phyloP scores from a whole-genome alignment of 1,284 basidiomycete species.

The Stereum hirsutum region DNA sequence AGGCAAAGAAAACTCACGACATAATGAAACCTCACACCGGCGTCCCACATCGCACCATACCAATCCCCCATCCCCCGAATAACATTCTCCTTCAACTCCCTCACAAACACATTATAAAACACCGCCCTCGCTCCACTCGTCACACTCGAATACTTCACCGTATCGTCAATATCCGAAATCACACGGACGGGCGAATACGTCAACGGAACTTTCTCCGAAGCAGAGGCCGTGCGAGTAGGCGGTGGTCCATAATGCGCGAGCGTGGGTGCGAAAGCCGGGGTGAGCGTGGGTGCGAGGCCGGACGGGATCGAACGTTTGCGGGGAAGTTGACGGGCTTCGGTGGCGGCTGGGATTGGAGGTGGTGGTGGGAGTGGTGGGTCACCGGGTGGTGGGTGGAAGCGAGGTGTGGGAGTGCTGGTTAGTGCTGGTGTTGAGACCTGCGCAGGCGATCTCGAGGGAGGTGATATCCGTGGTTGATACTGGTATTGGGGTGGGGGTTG shows the following conservation, averaged over 20 bases:
- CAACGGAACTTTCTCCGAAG: constrained; percentile 30
- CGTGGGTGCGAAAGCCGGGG: constrained; percentile 2
- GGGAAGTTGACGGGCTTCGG: too few species aligned
- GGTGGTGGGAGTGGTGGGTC: too few species aligned
- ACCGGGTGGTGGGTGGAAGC: background rate
- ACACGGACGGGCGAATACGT: constrained; percentile 58
- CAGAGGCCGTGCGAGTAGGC: constrained; percentile 19
- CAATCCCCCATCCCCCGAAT: constrained; percentile 84
- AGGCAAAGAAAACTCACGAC: constrained; percentile 46
- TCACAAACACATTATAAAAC: constrained; percentile 75
- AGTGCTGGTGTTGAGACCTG: too few species aligned
- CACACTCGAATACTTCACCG: constrained; percentile 77
- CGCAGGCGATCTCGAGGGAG: too few species aligned
- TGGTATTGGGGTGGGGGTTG: background rate
- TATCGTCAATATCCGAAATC: constrained; percentile 94
- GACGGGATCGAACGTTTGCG: too few species aligned
- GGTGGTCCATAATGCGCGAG: constrained; percentile 7
- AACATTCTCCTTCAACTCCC: constrained; percentile 65
- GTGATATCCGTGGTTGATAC: too few species aligned
- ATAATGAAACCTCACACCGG: constrained; percentile 76
- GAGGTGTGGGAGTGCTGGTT: background rate
- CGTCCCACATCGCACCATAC: constrained; percentile 62
- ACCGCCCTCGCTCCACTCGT: constrained; percentile 63
- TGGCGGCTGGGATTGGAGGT: too few species aligned
- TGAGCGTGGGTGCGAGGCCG: too few species aligned